Conservation (phyloP, 2,329 filamentous ascomycete species). For the Colletotrichum simmondsii region DNA sequence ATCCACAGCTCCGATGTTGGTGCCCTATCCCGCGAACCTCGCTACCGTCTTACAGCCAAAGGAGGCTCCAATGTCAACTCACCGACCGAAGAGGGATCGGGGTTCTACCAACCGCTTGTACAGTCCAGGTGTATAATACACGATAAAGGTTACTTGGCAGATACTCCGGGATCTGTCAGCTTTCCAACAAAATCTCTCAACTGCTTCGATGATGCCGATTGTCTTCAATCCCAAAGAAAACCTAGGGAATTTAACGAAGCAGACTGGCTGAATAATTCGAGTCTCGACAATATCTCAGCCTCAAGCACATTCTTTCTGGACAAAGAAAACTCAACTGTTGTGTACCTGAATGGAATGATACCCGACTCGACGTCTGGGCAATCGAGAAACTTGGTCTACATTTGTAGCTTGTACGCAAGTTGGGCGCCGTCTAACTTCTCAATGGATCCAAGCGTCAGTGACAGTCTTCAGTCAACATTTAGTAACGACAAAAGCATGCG, state of each 20-base stretch:
- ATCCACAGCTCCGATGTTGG: neutral
- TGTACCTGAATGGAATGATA: neutral
- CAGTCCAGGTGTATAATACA: conserved; percentile 10
- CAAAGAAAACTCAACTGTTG: neutral
- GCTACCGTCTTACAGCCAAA: neutral
- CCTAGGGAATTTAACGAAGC: neutral
- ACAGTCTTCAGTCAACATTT: neutral
- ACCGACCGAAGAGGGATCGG: neutral
- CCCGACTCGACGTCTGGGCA: neutral
- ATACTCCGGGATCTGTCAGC: neutral
- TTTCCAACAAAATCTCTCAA: neutral
- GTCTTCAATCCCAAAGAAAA: neutral
- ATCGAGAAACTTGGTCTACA: neutral
- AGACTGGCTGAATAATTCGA: neutral
- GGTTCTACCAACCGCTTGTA: conserved; percentile 15
- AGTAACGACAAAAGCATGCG: neutral
- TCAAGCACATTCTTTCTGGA: neutral
- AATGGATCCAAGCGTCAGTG: neutral
- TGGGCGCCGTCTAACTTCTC: conserved; percentile 5
- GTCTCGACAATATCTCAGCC: neutral
- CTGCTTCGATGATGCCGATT: neutral
- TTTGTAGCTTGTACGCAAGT: neutral
- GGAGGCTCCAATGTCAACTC: neutral
- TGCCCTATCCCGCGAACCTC: neutral
- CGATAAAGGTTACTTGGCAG: neutral